Base-by-base conservation (phyloP, 2,329 filamentous ascomycete genomes). In the Penicillium glabrum region DNA sequence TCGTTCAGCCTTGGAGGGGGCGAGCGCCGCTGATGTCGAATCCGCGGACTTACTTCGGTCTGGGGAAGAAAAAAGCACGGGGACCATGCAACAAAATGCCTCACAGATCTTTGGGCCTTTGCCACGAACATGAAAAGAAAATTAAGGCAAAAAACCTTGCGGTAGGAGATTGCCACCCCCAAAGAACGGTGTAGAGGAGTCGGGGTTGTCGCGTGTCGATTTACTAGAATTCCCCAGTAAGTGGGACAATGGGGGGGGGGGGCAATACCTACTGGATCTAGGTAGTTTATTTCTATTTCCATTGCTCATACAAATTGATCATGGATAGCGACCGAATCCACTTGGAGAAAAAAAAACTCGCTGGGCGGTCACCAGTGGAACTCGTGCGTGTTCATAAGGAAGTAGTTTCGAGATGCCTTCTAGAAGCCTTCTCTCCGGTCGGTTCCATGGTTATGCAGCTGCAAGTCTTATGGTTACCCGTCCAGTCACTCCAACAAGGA, bases 361-460 rank as follows among this genome's bases (percentile, higher is more conserved):
- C 37, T n/a, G 26, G 26, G 49, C 48, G 46, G 58, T 64, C 62
- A 59, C 39, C 33, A 39, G n/a, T 23, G 39, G 23, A 45, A 24
- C 26, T 13, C 13, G 57, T 63, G 62, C 57, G 62, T 65, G 60
- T 51, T 16, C 35, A 35, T 24, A 51, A 39, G 27, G 29, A 37
- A 2, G 21, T n/a, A 10, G n/a, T 47, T 24, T 51, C 70, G 68
- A 60, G 69, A 69, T 53, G 65, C 69, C 61, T 73, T 73, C 70
- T 72, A 72, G 70, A 73, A 73, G 63, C 46, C 65, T 64, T 56
- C 63, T 56, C 49, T 57, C 57, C 24, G 35, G 16, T 52, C 35
- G 27, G 53, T 62, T 57, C 65, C 61, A 60, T 61, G 62, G 61
- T 41, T 29, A 37, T 57, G 56, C 43, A 60, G 61, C 55, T 61